Evolutionary conservation across 352 stramenopile species (phyloP).

Genomic region (Stephanocyclus meneghinianus): DNA sequence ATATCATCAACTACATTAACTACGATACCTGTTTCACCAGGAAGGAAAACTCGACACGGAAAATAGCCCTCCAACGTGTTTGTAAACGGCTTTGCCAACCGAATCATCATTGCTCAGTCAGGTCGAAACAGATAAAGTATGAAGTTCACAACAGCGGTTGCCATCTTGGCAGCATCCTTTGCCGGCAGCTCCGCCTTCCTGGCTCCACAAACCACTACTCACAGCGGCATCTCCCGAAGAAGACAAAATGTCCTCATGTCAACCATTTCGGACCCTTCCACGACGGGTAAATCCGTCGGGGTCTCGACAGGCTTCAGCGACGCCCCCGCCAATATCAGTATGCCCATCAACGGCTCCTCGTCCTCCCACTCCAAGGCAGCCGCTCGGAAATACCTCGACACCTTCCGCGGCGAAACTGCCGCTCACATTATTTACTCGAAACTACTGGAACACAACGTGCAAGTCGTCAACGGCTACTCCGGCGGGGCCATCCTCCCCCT

Average conservation of each 20-base stretch:
- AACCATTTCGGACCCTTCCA: conserved; percentile 45
- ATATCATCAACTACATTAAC: too few species aligned
- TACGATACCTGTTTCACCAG: too few species aligned
- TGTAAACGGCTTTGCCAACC: too few species aligned
- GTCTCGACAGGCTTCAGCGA: conserved; percentile 31
- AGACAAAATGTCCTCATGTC: conserved; percentile 25
- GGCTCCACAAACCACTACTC: conserved; percentile 13
- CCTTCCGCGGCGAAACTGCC: conserved; percentile 87
- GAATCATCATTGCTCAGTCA: too few species aligned
- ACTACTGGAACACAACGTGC: conserved; percentile 87
- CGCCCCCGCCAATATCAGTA: conserved; percentile 15
- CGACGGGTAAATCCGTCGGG: conserved; percentile 48
- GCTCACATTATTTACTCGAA: conserved; percentile 93
- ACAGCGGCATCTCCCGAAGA: conserved; percentile 7
- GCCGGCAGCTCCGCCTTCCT: conserved; percentile 17
- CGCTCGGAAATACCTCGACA: conserved; percentile 48
- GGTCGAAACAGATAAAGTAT: conserved; percentile 3
- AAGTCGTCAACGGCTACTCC: conserved; percentile 92
- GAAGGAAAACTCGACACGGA: too few species aligned
- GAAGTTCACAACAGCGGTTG: conserved; percentile 47
- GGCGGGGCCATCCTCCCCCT: conserved; percentile 91
- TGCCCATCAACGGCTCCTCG: conserved; percentile 41
- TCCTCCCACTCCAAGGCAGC: conserved; percentile 27
- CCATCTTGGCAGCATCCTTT: conserved; percentile 40
- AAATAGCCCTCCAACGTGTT: too few species aligned